phyloP scores from a whole-genome alignment of 768 basidiomycete species.

The Sarcodon sp. region DNA sequence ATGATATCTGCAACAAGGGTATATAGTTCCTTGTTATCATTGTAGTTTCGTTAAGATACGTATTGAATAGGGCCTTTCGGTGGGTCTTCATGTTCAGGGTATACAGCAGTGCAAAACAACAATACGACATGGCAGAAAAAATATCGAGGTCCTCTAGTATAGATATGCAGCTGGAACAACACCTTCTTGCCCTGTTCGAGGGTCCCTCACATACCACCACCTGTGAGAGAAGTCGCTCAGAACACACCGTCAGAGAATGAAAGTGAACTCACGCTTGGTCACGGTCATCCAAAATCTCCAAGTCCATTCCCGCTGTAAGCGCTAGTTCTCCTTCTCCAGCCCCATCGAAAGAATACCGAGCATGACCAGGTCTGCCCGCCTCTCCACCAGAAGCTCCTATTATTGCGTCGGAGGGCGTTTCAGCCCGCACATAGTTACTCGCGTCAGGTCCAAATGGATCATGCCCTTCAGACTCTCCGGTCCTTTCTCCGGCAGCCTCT shows the following conservation, averaged over 20 bases:
- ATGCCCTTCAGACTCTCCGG: slow-evolving; percentile 14
- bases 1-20: slow-evolving; percentile 3
- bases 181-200: slow-evolving; percentile 69
- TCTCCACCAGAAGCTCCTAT: slow-evolving; percentile 48
- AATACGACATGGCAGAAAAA: slow-evolving; percentile 5
- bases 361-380: slow-evolving; percentile 61
- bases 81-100: background rate
- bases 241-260: background rate
- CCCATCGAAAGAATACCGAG: slow-evolving; percentile 75
- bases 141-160: slow-evolving; percentile 40
- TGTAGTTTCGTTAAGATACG: background rate
- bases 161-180: slow-evolving; percentile 88
- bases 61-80: background rate
- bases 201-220: slow-evolving; percentile 91
- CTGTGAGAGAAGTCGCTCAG: slow-evolving; percentile 25
- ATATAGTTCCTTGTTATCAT: background rate
- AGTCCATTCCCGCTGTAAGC: slow-evolving; percentile 52
- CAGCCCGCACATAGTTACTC: slow-evolving; percentile 67
- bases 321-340: slow-evolving; percentile 68
- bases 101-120: slow-evolving; percentile 7
- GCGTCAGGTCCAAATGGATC: slow-evolving; percentile 65
- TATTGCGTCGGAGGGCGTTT: slow-evolving; percentile 68
- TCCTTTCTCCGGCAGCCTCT: slow-evolving; percentile 25
- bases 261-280: slow-evolving; percentile 55
- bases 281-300: slow-evolving; percentile 69